Conservation (phyloP, 2,329 filamentous ascomycete species). For the Sporothrix protearum region DNA sequence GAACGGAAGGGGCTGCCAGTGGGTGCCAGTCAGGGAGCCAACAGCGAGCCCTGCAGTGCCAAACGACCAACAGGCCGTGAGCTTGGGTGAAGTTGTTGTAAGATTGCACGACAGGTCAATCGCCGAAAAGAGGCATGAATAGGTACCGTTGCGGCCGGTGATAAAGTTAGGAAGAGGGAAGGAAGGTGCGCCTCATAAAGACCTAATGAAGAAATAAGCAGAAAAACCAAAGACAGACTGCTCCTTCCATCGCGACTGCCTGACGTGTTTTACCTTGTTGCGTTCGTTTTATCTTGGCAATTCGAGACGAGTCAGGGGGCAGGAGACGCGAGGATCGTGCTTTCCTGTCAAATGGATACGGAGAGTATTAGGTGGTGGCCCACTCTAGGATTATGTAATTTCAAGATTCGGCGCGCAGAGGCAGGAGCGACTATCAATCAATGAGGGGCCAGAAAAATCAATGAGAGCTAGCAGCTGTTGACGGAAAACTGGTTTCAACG, state of each 20-base stretch:
- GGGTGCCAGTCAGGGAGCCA: background rate
- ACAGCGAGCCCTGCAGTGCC: background rate
- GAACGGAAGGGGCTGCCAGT: background rate
- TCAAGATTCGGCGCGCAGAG: background rate
- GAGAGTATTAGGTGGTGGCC: background rate
- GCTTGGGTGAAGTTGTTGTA: background rate
- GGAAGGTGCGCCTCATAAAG: no score
- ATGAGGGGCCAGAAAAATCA: background rate
- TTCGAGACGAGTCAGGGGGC: constrained; percentile 17
- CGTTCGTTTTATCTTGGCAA: constrained; percentile 18
- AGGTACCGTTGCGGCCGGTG: constrained; percentile 17
- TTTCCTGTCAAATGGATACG: background rate
- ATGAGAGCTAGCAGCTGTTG: background rate
- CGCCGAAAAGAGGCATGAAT: constrained; percentile 23
- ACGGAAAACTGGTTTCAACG: background rate
- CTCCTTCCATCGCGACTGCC: background rate
- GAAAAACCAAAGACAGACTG: background rate
- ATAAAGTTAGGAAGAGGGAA: background rate
- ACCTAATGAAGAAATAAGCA: no score
- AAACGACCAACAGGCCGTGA: background rate
- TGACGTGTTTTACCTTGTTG: constrained; percentile 15
- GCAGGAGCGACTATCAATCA: background rate
- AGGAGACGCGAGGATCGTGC: constrained; percentile 9
- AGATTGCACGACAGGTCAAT: background rate
- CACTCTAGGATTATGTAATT: constrained; percentile 13